Base-by-base conservation (phyloP, 495 filamentous ascomycete species). In the Geopyxis carbonaria region DNA sequence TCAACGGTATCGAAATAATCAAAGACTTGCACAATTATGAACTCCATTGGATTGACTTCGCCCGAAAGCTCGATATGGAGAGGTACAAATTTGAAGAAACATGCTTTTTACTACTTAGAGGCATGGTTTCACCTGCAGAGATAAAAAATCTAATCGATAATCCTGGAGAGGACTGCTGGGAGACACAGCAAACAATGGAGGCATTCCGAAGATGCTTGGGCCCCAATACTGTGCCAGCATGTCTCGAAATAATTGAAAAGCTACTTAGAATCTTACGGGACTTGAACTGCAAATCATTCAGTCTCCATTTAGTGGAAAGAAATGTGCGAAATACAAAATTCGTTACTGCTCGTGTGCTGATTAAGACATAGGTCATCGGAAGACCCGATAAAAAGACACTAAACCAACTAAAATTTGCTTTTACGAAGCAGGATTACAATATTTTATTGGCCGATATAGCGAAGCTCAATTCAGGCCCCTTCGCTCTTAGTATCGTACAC, bases 81-180 rank as follows among this genome's bases (percentile, higher is more conserved):
- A 30, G 45, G 7, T 37, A 44, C 15, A 46, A 43, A 9, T 58
- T 50, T 32, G 39, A 42, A 16, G 46, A 57, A 11, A 49, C 51
- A 8, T 50, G 55, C 22, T 32, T 46, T 15, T 22, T 40, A 20
- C 44, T 61, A 16, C 47, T 61, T 27, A 35, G 45, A 6, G 48
- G 47, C 13, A 33, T 51, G 5, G 43, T 46, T 7, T 25, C 38
- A 18, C 42, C 40, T 18, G 22, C 23, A 11, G 23, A 50, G 19
- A n/a, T 49, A n/a, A 39, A 24, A 21, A 30, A 25, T 16, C 39
- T 60, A 22, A 40, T 60, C 21, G 38, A 42, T 14, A 22, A 45
- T 1, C 46, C 45, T 6, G 32, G 20, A 21, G 47, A 48, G 20
- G 5, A 31, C 5, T n/a, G 31, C 22, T 61, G 59, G 54, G 18